Base-by-base conservation (phyloP, 2,329 filamentous ascomycete genomes). In the Xylariaceae sp. region DNA sequence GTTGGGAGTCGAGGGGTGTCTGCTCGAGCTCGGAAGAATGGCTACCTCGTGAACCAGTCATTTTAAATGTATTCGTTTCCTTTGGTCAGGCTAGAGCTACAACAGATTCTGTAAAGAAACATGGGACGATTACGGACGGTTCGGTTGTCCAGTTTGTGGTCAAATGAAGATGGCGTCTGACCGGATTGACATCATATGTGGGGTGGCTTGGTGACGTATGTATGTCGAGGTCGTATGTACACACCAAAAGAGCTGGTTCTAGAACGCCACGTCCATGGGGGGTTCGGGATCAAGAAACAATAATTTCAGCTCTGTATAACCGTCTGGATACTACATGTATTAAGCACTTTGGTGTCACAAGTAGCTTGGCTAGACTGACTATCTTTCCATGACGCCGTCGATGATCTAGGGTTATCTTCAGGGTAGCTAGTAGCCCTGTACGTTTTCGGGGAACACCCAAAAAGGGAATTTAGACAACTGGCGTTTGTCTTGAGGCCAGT, bases 191-290 rank as follows among this genome's bases (percentile, higher is more conserved):
- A 61, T 61, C 59, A 59, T 50, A 53, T 49, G 62, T 56, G 56
- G 57, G 51, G 57, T 37, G 42, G 21, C 26, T 20, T 54, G 37
- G 60, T 66, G 65, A 67, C 64, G 65, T 67, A 67, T 52, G 61
- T 47, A 54, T 63, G 32, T 37, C 32, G 14, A 37, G 32, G 32
- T 37, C 14, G 14, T 37, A 37, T 10, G 14, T 14, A 37, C 12
- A 37, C 32, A 4, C 32, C 9, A 12, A 37, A 37, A 37, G 32
- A 12, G 32, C 5, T 37, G 9, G 5, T 37, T 26, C 23, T 9
- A 26, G 9, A 4, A 4, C 9, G 23, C 23, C 23, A 4, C 9
- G 23, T 26, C 9, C 23, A 26, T 26, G 4, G 23, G 23, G 4
- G 23, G 23, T 26, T 26, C 23, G 23, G 23, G 23, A 26, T 26